Conservation (phyloP, 2,329 filamentous ascomycete species). For the Aspergillus sp. region DNA sequence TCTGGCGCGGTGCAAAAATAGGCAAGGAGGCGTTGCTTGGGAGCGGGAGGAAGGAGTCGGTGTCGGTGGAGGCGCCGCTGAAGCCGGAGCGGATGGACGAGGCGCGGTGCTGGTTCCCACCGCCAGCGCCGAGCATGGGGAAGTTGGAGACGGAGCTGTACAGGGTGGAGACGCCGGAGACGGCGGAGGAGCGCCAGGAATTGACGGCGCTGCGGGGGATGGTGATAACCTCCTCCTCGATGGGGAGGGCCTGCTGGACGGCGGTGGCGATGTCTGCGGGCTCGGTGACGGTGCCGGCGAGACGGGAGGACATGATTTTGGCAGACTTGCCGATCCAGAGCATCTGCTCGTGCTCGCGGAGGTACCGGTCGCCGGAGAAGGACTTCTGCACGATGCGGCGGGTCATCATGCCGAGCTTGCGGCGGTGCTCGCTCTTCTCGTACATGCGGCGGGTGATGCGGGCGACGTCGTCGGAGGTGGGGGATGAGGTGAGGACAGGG, state of each 20-base stretch:
- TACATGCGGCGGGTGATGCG: conserved; percentile 59
- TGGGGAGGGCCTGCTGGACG: conserved; percentile 20
- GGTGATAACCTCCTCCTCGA: conserved; percentile 37
- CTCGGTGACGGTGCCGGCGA: conserved; percentile 21
- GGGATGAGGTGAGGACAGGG: conserved; percentile 48
- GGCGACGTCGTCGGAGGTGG: conserved; percentile 50
- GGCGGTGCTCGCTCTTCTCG: conserved; percentile 55
- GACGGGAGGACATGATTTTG: conserved; percentile 31
- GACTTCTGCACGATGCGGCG: conserved; percentile 58
- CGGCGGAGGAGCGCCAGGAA: conserved; percentile 36
- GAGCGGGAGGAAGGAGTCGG: conserved; percentile 28
- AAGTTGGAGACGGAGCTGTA: conserved; percentile 23
- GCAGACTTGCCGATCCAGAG: conserved; percentile 48
- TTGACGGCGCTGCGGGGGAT: conserved; percentile 32
- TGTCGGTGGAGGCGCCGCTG: conserved; percentile 29
- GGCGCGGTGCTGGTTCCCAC: neutral
- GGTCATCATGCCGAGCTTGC: conserved; percentile 58
- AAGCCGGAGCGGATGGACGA: conserved; percentile 27
- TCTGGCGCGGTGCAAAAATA: conserved; percentile 31
- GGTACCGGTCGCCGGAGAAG: conserved; percentile 58
- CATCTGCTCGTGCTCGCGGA: conserved; percentile 62
- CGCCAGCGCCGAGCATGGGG: conserved; percentile 15
- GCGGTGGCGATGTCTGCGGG: conserved; percentile 25
- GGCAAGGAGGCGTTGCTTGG: conserved; percentile 23
- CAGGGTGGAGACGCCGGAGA: conserved; percentile 29